Conservation (phyloP, 495 filamentous ascomycete genomes). For the Penicillium fimorum region DNA sequence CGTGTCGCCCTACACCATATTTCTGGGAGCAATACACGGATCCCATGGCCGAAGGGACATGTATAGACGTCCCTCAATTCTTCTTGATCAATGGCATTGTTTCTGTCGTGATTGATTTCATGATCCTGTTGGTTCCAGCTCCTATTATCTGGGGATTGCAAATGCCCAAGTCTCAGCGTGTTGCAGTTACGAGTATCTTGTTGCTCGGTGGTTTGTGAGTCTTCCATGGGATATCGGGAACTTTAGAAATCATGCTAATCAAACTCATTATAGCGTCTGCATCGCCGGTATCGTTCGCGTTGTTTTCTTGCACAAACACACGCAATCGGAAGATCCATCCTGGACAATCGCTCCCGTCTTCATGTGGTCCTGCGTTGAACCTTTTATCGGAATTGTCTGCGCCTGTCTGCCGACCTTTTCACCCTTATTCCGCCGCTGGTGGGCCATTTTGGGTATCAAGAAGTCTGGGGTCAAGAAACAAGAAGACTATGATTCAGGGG, state of each 20-base stretch:
- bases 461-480: background rate
- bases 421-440: conserved; percentile 23
- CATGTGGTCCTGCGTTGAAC: conserved; percentile 47
- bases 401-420: conserved; percentile 38
- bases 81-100: conserved; percentile 16
- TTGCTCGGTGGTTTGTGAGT: conserved; percentile 40
- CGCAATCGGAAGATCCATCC: conserved; percentile 18
- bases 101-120: conserved; percentile 36
- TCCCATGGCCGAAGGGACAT: background rate
- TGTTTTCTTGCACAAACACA: conserved; percentile 16
- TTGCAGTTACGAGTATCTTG: conserved; percentile 40
- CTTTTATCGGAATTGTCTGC: conserved; percentile 43
- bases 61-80: conserved; percentile 14
- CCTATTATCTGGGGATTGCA: conserved; percentile 38
- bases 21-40: conserved; percentile 16
- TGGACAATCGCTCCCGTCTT: conserved; percentile 36
- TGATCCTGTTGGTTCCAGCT: conserved; percentile 42
- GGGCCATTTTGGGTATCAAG: background rate
- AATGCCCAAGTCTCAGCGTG: conserved; percentile 31
- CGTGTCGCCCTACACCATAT: conserved; percentile 14
- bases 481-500: background rate
- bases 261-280: conserved; percentile 16
- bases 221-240: background rate
- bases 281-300: conserved; percentile 23
- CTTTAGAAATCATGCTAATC: background rate